Evolutionary conservation across 192 early-diverging fungal genomes (phyloP), one percentile per base, ranked within the genome.

Genomic region (Backusella circina): DNA sequence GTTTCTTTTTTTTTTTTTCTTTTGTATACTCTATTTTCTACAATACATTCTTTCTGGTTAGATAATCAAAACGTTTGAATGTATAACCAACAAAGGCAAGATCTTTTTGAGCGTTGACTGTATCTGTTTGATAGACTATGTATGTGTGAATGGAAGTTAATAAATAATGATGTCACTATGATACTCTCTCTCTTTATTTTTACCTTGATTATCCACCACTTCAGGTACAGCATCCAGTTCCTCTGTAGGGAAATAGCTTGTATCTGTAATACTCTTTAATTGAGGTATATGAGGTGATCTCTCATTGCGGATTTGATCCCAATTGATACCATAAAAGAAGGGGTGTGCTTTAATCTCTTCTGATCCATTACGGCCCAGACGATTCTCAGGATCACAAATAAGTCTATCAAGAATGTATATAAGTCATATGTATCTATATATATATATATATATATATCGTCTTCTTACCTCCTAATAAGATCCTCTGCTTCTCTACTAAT

Each of bases 71-170:
- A 71, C 96, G 85, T 82, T 98, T 97, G 84, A 93, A 99, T 9
- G 98, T 99, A 86, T 99, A 99, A 21, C 98, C 98, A 36, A 99
- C 93, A 89, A 99, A 99, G 31, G 97, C 97, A 77, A 99, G 83
- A 72, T 98, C 96, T 79, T 95, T 96, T 82, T 96, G 92, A 64
- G 91, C 84, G 72, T 54, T 78, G 31, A 72, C 64, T 3, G 50
- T 47, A 36, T 74, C 76, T 23, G 50, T 69, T 41, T 47, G 28
- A 50, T 76, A 81, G 31, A 41, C 80, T 74, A 32, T 10, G 2
- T n/a, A n/a, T n/a, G n/a, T n/a, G n/a, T n/a, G n/a, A n/a, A n/a
- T n/a, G n/a, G n/a, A n/a, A n/a, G n/a, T n/a, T n/a, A n/a, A n/a
- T n/a, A n/a, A n/a, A n/a, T n/a, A n/a, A n/a, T n/a, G n/a, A n/a